These are phyloP conservation scores for Tilletiopsis washingtonensis DNA, from an alignment of 1,284 basidiomycete species.

Conservation along the genomic window DNA sequence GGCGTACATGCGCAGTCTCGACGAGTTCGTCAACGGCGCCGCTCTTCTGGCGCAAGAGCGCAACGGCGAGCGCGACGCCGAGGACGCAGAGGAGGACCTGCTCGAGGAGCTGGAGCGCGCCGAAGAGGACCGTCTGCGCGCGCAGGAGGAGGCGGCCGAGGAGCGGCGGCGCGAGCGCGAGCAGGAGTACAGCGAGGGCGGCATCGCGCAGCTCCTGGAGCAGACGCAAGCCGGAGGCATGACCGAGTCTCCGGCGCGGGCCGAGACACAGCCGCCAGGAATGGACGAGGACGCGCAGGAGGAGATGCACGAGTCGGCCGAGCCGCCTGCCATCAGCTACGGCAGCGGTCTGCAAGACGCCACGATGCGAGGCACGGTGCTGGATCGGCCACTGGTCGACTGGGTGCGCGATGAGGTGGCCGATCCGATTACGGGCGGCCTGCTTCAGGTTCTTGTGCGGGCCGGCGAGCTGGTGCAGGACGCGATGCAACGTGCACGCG, in stretches of 20 bases:
- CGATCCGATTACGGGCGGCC: constrained; percentile 1
- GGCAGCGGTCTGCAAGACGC: not conserved
- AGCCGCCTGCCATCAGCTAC: not conserved
- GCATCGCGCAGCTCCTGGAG: not conserved
- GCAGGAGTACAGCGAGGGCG: not conserved
- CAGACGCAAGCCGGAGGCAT: too few relatives aligned
- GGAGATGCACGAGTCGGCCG: too few relatives aligned
- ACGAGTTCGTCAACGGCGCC: constrained; percentile 1
- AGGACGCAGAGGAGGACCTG: not conserved
- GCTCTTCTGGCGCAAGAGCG: not conserved
- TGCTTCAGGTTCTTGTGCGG: not conserved
- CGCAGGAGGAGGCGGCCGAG: not conserved
- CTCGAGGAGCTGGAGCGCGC: not conserved
- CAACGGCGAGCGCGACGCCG: not conserved
- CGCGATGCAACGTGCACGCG: too few relatives aligned
- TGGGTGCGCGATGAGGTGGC: constrained; percentile 1
- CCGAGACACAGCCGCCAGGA: too few relatives aligned
- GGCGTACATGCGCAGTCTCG: constrained; percentile 2
- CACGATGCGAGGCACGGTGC: not conserved
- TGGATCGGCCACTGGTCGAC: constrained; percentile 1
- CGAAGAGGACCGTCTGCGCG: too few relatives aligned
- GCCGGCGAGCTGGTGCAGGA: not conserved
- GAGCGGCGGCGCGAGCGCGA: not conserved
- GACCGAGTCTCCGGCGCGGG: too few relatives aligned
- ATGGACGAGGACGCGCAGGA: too few relatives aligned